phyloP scores from a whole-genome alignment of 805 yeast species.

The Sugiyamaella smithiae region DNA sequence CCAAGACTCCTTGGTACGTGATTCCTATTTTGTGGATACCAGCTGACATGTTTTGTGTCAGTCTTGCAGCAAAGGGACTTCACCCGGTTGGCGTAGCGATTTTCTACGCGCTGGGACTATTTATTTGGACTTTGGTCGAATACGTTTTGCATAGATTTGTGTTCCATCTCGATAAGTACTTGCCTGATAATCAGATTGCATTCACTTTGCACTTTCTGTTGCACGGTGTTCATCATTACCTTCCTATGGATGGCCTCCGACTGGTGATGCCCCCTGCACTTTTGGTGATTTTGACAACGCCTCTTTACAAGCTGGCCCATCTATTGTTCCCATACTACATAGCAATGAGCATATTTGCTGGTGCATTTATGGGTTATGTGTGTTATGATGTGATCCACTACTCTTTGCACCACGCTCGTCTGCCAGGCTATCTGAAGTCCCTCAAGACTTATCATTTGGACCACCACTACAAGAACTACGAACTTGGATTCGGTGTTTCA shows the following conservation, averaged over 20 bases:
- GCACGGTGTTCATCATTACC: conserved; percentile 95
- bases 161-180: conserved; percentile 84
- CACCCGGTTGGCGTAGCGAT: conserved; percentile 45
- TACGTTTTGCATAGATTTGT: conserved; percentile 84
- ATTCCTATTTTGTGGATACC: conserved; percentile 90
- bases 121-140: conserved; percentile 91
- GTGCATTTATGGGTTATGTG: conserved; percentile 92
- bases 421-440: conserved; percentile 74
- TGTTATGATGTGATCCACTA: conserved; percentile 93
- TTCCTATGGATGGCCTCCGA: conserved; percentile 94
- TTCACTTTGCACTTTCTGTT: conserved; percentile 82
- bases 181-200: conserved; percentile 76
- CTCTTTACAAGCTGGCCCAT: conserved; percentile 79
- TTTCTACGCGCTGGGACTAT: conserved; percentile 76
- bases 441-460: conserved; percentile 90
- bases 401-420: conserved; percentile 79
- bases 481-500: conserved; percentile 95
- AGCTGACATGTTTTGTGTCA: conserved; percentile 60
- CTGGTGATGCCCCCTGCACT: conserved; percentile 96
- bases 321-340: conserved; percentile 69
- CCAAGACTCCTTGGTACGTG: conserved; percentile 92
- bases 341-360: conserved; percentile 93
- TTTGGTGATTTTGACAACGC: conserved; percentile 66
- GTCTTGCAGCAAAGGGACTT: conserved; percentile 55
- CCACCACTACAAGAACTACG: conserved; percentile 96